Base-by-base conservation (phyloP, 441 rosid genomes). In the Corymbia calophylla region DNA sequence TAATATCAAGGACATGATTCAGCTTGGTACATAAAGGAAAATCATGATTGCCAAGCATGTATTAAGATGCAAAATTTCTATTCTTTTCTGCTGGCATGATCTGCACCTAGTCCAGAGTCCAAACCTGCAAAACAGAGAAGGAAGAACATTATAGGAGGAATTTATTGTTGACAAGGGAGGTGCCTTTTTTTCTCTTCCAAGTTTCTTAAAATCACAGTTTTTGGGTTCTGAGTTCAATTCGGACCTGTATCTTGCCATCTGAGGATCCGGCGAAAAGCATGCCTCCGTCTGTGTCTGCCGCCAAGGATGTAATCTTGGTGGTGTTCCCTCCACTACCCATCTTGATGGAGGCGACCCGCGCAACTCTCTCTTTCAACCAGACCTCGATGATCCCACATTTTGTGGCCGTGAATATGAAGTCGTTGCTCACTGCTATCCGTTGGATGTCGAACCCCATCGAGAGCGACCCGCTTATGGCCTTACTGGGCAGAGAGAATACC, bases 231-330 rank as follows among this genome's bases (percentile, higher is more conserved):
- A 53, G 87, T 11, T 16, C 15, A 39, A 10, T 19, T 55, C 73
- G 39, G 39, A 94, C 98, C 96, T 94, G 94, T 66, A 96, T 93
- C 93, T 93, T 94, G 77, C 97, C 98, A 70, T 94, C 95, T 31
- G 96, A 93, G 70, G 94, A 90, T 27, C 93, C 96, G 23, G 95
- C 93, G 85, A 90, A 96, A 21, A 96, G 91, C 95, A 96, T 92
- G 56, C 92, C 92, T 68, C 95, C 94, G 16, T 94, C 94, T 29
- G 15, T 48, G 53, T 95, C 96, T 2, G 94, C 53, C 3, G 88
- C 86, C 90, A 96, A 77, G n/a, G 94, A 92, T 53, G 96, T 92
- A 56, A 92, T 88, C 90, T 90, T 95, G 58, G 93, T 44, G 3
- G 84, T 77, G 53, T 93, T 92, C 25, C 93, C 93, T 11, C 93